Percentiles rank a stretch among this genome's conserved stretches.
Evolutionary conservation across 257 asterid species (phyloP).

Genomic region (Capsicum rhomboideum): DNA sequence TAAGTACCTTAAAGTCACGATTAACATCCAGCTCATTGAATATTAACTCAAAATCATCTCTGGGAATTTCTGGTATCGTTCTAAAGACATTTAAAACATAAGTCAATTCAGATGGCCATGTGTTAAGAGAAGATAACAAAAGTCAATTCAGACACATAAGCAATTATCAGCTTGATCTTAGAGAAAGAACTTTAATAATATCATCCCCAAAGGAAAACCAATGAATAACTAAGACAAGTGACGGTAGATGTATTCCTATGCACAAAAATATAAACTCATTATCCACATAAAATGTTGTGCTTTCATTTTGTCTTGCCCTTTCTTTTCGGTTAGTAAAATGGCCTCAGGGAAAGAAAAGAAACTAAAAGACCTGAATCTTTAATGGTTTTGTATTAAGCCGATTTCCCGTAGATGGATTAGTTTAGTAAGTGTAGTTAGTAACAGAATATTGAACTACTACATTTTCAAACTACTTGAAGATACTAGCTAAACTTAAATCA

Average conservation of each 20-base stretch:
- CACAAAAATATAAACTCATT: background rate
- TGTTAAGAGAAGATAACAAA: background rate
- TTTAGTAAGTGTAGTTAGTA: background rate
- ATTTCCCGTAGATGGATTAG: background rate
- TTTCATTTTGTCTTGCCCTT: background rate
- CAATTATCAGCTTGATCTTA: background rate
- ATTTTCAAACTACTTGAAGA: background rate
- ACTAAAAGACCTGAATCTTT: background rate
- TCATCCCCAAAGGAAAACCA: background rate
- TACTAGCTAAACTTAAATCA: background rate
- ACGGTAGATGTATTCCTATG: background rate
- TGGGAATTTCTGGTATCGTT: slow-evolving; percentile 82
- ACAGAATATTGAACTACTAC: background rate
- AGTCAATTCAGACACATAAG: background rate
- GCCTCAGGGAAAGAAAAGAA: background rate
- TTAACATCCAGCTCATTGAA: slow-evolving; percentile 85
- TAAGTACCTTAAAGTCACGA: slow-evolving; percentile 65
- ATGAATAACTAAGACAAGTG: background rate
- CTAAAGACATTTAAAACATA: slow-evolving; percentile 21
- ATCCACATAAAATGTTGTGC: background rate
- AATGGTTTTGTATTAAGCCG: background rate
- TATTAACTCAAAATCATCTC: slow-evolving; percentile 81
- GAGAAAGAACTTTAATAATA: background rate
- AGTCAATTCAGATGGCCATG: background rate
- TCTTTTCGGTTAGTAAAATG: background rate